Percentiles rank a stretch among this genome's conserved stretches.
These are phyloP conservation scores for Chenopodium berlandieri DNA, from an alignment of 148 eudicot genomes.

Conservation along the genomic window DNA sequence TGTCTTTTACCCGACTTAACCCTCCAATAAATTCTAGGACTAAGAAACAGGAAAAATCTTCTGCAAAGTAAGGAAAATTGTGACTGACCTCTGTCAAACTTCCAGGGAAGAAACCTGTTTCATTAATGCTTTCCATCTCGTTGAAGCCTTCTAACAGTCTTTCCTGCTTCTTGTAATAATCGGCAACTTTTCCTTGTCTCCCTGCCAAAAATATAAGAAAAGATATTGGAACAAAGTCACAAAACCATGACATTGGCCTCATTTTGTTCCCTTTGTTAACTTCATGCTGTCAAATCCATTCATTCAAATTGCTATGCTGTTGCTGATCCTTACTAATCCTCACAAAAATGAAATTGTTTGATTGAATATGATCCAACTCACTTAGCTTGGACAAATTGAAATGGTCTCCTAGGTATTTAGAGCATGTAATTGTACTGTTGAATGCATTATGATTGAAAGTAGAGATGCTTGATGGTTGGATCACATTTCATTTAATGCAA, in stretches of 20 bases:
- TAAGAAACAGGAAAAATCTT: neutral
- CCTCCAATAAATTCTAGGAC: no score
- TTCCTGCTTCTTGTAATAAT: constrained; percentile 49
- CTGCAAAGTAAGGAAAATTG: neutral
- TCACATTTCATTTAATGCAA: no score
- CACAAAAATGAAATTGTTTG: no score
- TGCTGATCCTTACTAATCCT: neutral
- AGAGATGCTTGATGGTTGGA: neutral
- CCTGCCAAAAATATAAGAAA: constrained; percentile 19
- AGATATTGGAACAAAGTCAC: neutral
- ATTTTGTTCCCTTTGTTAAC: neutral
- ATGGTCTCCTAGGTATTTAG: no score
- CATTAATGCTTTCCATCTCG: constrained; percentile 43
- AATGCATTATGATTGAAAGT: no score
- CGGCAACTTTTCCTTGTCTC: constrained; percentile 40
- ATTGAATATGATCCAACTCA: no score
- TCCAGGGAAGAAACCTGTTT: constrained; percentile 41
- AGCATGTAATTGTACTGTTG: no score
- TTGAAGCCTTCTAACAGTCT: constrained; percentile 41
- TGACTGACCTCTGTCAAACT: constrained; percentile 36
- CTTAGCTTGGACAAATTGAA: no score
- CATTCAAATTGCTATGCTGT: no score
- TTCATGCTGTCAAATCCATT: no score
- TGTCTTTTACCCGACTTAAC: neutral
- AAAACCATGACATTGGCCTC: neutral